Percentiles rank a stretch among this genome's conserved stretches.
phyloP scores from a whole-genome alignment of 2,329 filamentous ascomycete genomes.

The Alternaria triticimaculans region DNA sequence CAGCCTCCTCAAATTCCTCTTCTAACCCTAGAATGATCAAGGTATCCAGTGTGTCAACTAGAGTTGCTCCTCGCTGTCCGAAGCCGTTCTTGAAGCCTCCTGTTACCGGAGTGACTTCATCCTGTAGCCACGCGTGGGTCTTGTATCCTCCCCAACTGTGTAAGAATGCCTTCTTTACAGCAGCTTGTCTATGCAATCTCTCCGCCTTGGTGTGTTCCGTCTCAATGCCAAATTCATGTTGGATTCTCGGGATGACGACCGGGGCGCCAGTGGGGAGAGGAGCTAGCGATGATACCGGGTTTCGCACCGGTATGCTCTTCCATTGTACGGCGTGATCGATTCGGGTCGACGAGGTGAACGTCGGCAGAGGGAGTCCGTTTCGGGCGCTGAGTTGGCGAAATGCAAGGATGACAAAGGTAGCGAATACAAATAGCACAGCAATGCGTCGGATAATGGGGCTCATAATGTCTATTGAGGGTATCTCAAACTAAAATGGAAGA shows the following conservation, averaged over 20 bases:
- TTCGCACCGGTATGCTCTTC: slow-evolving; percentile 40
- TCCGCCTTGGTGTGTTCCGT: slow-evolving; percentile 41
- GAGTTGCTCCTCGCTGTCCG: slow-evolving; percentile 64
- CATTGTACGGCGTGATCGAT: slow-evolving; percentile 42
- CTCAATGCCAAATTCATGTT: slow-evolving; percentile 46
- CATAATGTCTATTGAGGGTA: slow-evolving; percentile 24
- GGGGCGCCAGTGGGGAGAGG: slow-evolving; percentile 42
- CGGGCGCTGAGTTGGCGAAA: slow-evolving; percentile 38
- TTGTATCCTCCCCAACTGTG: slow-evolving; percentile 60
- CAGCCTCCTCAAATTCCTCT: slow-evolving; percentile 63
- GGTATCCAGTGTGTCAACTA: slow-evolving; percentile 67
- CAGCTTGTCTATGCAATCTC: slow-evolving; percentile 38
- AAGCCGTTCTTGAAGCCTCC: slow-evolving; percentile 58
- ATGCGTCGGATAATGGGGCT: slow-evolving; percentile 40
- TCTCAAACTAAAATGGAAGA: slow-evolving; percentile 2
- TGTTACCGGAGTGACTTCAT: slow-evolving; percentile 60
- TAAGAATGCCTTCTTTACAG: slow-evolving; percentile 47
- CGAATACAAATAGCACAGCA: slow-evolving; percentile 33
- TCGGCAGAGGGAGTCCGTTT: slow-evolving; percentile 27
- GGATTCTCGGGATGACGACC: slow-evolving; percentile 44
- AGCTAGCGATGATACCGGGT: slow-evolving; percentile 41
- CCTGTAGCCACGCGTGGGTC: slow-evolving; percentile 59
- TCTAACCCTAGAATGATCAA: slow-evolving; percentile 67
- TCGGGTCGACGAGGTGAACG: slow-evolving; percentile 30
- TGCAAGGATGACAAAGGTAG: slow-evolving; percentile 36